Evolutionary conservation across 2,329 filamentous ascomycete genomes (phyloP), one percentile per base, ranked within the genome.

Genomic region (Knoxdaviesia proteae): DNA sequence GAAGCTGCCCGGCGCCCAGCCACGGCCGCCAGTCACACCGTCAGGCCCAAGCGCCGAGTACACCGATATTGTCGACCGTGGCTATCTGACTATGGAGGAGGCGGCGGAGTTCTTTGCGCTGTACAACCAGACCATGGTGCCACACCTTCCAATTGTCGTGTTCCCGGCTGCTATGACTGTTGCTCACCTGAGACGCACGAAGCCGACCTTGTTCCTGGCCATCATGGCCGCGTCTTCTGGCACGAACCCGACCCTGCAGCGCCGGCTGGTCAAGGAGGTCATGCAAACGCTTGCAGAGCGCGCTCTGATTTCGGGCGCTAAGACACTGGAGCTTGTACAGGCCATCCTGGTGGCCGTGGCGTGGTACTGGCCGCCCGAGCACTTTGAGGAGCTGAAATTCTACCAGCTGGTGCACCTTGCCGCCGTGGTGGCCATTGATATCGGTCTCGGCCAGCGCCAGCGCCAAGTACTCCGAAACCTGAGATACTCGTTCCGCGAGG

Each of bases 301-400:
- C 49, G 69, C 88, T 36, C 70, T 90, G 49, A 63, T 84, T 32
- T 70, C 72, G 6, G 84, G 82, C 8, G 77, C 84, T 51, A 93
- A 92, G 63, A 83, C 73, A 34, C 60, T 94, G 11, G 86, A 93
- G 56, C 64, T 93, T 6, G 74, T 92, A 6, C 86, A 94, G 59
- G 73, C 82, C 2, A 61, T 93, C 36, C 69, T 83, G 45, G 63
- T 93, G 4, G 67, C 74, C 6, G 74, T 78, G n/a, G 70, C 86
- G 20, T 93, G 84, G 82, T 92, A 93, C 56, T 77, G 76, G 56
- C 83, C 84, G 10, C 84, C 84, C 0, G 77, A 88, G 49, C 71
- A 81, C 51, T 82, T 82, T 46, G 83, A 92, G 52, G 80, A 90
- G 59, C 73, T 88, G 53, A 90, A 90, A 54, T 92, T 90, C 56